Percentiles rank a stretch among this genome's conserved stretches.
Conservation (phyloP, 371 early-diverging fungal species). For the Mortierella sp. region DNA sequence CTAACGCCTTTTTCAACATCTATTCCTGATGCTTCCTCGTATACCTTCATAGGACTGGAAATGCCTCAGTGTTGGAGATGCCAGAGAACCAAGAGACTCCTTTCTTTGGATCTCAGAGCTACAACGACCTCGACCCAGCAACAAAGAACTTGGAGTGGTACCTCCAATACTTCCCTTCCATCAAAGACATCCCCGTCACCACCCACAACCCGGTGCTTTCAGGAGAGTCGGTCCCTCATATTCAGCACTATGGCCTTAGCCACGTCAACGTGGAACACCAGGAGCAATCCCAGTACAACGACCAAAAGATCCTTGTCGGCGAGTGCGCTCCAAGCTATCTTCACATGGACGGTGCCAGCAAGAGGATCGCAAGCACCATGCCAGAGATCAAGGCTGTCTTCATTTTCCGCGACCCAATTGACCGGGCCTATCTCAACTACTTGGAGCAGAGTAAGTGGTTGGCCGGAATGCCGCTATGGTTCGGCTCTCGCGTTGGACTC, state of each 20-base stretch:
- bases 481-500: constrained; percentile 3
- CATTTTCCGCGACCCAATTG: constrained; percentile 68
- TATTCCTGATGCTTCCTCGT: background rate
- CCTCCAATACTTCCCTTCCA: constrained; percentile 52
- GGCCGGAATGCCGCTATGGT: background rate
- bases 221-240: constrained; percentile 50
- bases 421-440: constrained; percentile 69
- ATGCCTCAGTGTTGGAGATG: constrained; percentile 36
- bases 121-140: constrained; percentile 47
- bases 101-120: constrained; percentile 53
- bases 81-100: constrained; percentile 45
- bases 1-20: constrained; percentile 11
- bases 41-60: constrained; percentile 31
- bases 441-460: constrained; percentile 42
- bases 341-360: constrained; percentile 51
- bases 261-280: constrained; percentile 57
- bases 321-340: constrained; percentile 54
- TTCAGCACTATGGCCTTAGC: constrained; percentile 55
- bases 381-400: constrained; percentile 65
- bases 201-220: constrained; percentile 46
- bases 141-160: constrained; percentile 56
- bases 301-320: constrained; percentile 50
- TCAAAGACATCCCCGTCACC: constrained; percentile 52
- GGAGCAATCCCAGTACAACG: constrained; percentile 39
- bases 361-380: constrained; percentile 51